Conservation (phyloP, 2,329 filamentous ascomycete species). For the Monosporascus sp. region DNA sequence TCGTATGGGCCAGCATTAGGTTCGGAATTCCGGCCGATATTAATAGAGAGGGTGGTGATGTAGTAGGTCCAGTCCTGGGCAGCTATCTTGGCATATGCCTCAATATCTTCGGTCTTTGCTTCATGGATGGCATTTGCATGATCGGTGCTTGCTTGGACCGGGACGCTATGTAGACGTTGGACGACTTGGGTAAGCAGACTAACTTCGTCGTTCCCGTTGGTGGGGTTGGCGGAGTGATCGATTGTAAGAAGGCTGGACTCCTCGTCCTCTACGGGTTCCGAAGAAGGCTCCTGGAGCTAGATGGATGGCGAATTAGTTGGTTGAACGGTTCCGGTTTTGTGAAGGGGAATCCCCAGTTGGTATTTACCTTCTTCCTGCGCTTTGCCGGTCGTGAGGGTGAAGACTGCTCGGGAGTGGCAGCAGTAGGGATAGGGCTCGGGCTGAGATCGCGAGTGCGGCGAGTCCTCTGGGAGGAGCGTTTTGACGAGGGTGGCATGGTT, state of each 20-base stretch:
- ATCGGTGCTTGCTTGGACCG: conserved; percentile 56
- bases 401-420: conserved; percentile 40
- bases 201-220: conserved; percentile 44
- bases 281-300: conserved; percentile 38
- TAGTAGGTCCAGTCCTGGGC: conserved; percentile 83
- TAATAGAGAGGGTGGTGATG: conserved; percentile 68
- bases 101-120: conserved; percentile 55
- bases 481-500: conserved; percentile 35
- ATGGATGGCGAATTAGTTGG: conserved; percentile 1
- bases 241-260: conserved; percentile 35
- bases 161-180: conserved; percentile 42
- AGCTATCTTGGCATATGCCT: conserved; percentile 78
- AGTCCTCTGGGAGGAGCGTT: conserved; percentile 31
- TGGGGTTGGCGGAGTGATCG: conserved; percentile 33
- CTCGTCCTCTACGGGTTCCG: conserved; percentile 42
- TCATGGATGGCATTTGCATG: conserved; percentile 62
- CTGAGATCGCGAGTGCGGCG: conserved; percentile 28
- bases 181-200: conserved; percentile 52
- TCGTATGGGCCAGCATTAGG: conserved; percentile 35
- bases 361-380: conserved; percentile 55
- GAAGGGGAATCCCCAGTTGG: too few relatives aligned
- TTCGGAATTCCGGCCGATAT: conserved; percentile 69
- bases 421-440: conserved; percentile 25
- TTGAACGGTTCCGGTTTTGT: not conserved
- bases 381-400: conserved; percentile 60